These are phyloP conservation scores for Raphanus sativus DNA, from an alignment of 345 rosid genomes.

Conservation along the genomic window DNA sequence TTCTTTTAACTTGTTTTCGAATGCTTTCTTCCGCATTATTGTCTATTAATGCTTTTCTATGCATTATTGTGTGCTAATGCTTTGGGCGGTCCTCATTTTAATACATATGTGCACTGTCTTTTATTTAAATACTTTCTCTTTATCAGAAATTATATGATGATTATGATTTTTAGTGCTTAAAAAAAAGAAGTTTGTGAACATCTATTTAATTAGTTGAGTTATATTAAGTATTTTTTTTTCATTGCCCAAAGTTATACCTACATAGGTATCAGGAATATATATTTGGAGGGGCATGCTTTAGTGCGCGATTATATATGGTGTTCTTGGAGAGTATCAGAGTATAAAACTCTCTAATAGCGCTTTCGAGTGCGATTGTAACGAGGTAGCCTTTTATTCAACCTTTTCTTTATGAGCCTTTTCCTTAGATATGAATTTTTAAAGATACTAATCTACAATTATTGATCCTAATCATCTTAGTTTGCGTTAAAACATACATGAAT, in stretches of 20 bases:
- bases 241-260: background rate
- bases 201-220: background rate
- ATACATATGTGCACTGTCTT: slow-evolving; percentile 16
- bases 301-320: background rate
- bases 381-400: slow-evolving; percentile 3
- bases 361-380: slow-evolving; percentile 16
- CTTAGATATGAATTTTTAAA: background rate
- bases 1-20: slow-evolving; percentile 29
- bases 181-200: background rate
- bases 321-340: background rate
- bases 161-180: background rate
- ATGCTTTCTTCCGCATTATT: slow-evolving; percentile 26
- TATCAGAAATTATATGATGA: background rate
- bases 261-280: background rate
- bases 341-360: background rate
- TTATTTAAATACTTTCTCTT: slow-evolving; percentile 19
- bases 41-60: slow-evolving; percentile 20
- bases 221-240: background rate
- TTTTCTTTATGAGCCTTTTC: slow-evolving; percentile 8
- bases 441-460: slow-evolving; percentile 2
- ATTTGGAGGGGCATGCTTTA: slow-evolving; percentile 12
- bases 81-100: slow-evolving; percentile 36
- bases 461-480: background rate
- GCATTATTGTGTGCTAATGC: slow-evolving; percentile 33
- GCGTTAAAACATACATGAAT: background rate